Evolutionary conservation across 2,329 filamentous ascomycete genomes (phyloP).

Genomic region (Lasiodiplodia hormozganensis): DNA sequence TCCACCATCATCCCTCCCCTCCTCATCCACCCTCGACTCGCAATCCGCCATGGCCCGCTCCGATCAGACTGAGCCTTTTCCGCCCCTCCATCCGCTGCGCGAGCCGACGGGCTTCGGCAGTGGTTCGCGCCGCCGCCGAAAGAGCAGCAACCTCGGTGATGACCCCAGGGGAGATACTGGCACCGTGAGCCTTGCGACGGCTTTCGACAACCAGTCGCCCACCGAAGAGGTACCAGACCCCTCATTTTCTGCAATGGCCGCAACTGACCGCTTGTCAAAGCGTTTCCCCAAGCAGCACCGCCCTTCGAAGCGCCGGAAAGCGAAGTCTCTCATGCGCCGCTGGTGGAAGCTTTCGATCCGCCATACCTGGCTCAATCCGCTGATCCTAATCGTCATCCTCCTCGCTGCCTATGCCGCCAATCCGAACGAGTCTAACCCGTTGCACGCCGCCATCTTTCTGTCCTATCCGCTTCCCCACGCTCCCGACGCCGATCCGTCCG

Average conservation of each 20-base stretch:
- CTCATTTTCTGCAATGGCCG: slow-evolving; percentile 6
- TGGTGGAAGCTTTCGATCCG: slow-evolving; percentile 55
- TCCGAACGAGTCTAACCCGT: slow-evolving; percentile 77
- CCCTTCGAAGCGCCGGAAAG: slow-evolving; percentile 55
- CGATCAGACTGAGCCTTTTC: slow-evolving; percentile 28
- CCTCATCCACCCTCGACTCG: not conserved
- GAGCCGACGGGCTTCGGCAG: slow-evolving; percentile 9
- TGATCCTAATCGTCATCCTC: slow-evolving; percentile 70
- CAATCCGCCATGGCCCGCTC: slow-evolving; percentile 23
- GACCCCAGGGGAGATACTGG: slow-evolving; percentile 28
- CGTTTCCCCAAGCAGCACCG: slow-evolving; percentile 38
- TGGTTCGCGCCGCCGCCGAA: slow-evolving; percentile 23
- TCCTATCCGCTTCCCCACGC: slow-evolving; percentile 76
- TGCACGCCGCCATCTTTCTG: slow-evolving; percentile 85
- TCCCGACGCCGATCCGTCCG: slow-evolving; percentile 53
- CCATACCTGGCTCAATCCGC: slow-evolving; percentile 71
- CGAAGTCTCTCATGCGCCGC: slow-evolving; percentile 52
- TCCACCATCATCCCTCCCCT: slow-evolving; percentile 15
- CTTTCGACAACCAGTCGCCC: slow-evolving; percentile 23
- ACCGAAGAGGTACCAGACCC: slow-evolving; percentile 10
- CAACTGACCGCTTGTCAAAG: slow-evolving; percentile 33
- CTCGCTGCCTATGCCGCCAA: slow-evolving; percentile 74
- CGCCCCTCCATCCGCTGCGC: slow-evolving; percentile 11
- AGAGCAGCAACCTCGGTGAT: slow-evolving; percentile 29
- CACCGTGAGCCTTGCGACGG: slow-evolving; percentile 25